Percentiles rank a stretch among this genome's conserved stretches.
Conservation (phyloP, 2,329 filamentous ascomycete genomes). For the Penicillium vulpinum region DNA sequence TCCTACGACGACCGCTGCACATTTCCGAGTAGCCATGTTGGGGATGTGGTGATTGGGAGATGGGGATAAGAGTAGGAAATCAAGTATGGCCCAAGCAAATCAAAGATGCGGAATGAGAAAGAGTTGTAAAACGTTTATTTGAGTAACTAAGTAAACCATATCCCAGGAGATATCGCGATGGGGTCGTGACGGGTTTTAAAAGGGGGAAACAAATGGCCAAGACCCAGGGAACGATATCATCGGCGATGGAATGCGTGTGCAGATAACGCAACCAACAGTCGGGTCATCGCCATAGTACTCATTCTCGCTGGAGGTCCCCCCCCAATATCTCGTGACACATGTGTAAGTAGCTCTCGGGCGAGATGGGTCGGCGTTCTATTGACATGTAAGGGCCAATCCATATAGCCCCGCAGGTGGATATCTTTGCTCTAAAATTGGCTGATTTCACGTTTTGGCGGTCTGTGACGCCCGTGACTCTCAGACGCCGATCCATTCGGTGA, state of each 20-base stretch:
- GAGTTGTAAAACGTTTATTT: slow-evolving; percentile 6
- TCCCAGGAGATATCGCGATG: slow-evolving; percentile 1
- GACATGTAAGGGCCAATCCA: background rate
- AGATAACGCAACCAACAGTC: slow-evolving; percentile 29
- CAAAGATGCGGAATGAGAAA: background rate
- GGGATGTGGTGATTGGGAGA: background rate
- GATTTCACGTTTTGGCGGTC: background rate
- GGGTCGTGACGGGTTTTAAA: slow-evolving; percentile 5
- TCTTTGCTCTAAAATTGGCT: background rate
- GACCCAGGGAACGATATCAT: slow-evolving; percentile 11
- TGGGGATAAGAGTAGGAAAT: background rate
- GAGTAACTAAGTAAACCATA: slow-evolving; percentile 22
- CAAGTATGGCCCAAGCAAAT: background rate
- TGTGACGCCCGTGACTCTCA: background rate
- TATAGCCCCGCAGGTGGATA: background rate
- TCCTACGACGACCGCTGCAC: slow-evolving; percentile 59
- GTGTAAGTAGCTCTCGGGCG: slow-evolving; percentile 2
- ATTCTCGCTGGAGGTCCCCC: background rate
- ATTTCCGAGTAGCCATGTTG: slow-evolving; percentile 38
- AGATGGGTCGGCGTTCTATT: slow-evolving; percentile 4
- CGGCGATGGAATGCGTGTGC: slow-evolving; percentile 18
- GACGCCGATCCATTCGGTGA: slow-evolving; percentile 1
- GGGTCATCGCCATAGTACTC: slow-evolving; percentile 12
- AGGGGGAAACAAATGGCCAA: slow-evolving; percentile 15
- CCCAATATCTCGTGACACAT: slow-evolving; percentile 4